Evolutionary conservation across 2,329 filamentous ascomycete species (phyloP).

Genomic region (Ophiosphaerella narmari): DNA sequence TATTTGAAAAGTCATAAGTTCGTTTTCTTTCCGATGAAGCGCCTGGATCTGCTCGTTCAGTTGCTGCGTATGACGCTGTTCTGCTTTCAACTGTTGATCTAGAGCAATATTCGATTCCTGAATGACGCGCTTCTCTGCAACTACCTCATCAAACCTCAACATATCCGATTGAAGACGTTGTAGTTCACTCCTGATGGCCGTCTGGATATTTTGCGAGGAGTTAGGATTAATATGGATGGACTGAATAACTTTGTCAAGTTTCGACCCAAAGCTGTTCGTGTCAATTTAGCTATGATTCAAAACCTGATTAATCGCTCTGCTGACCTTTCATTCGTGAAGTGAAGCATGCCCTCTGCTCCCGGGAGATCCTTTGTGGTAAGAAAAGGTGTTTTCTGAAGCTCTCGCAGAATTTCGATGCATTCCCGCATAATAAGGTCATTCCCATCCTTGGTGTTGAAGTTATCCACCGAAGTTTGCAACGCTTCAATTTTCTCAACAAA

Average conservation of each 20-base stretch:
- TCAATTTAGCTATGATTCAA: conserved; percentile 5
- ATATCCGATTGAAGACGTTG: conserved; percentile 20
- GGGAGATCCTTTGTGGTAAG: conserved; percentile 25
- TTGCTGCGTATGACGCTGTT: conserved; percentile 15
- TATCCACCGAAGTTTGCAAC: conserved; percentile 15
- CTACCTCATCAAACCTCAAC: conserved; percentile 23
- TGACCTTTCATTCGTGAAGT: conserved; percentile 26
- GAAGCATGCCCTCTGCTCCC: conserved; percentile 30
- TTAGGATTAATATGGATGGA: conserved; percentile 2
- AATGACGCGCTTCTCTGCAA: conserved; percentile 15
- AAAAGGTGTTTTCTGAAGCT: conserved; percentile 16
- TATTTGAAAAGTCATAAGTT: conserved; percentile 10
- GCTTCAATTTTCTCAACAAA: conserved; percentile 19
- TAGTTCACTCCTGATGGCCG: conserved; percentile 20
- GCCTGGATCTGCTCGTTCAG: conserved; percentile 14
- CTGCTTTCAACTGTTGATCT: conserved; percentile 15
- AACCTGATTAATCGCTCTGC: not conserved
- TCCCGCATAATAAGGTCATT: conserved; percentile 15
- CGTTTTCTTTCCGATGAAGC: conserved; percentile 13
- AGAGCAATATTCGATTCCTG: conserved; percentile 20
- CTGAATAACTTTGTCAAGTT: conserved; percentile 12
- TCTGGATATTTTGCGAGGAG: conserved; percentile 10
- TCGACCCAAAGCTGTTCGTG: conserved; percentile 21
- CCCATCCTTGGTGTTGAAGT: not conserved
- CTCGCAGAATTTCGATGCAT: conserved; percentile 21